Evolutionary conservation across 139 green algal species (phyloP), one percentile per base, ranked within the genome.

Genomic region (Volvox africanus): DNA sequence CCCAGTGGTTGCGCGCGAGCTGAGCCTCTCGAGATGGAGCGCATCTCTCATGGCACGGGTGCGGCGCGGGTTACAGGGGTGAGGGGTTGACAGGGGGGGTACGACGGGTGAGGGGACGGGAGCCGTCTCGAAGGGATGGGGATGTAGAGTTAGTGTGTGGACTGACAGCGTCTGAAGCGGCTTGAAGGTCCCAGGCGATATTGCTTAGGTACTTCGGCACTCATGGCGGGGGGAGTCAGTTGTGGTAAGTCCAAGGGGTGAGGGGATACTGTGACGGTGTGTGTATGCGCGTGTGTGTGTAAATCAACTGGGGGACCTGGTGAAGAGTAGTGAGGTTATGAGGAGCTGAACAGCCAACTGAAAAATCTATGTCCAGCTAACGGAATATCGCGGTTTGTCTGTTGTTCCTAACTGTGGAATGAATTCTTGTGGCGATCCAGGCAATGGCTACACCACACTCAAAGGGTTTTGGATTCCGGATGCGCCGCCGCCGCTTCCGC

Each of bases 391-490:
- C n/a, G n/a, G n/a, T n/a, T n/a, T n/a, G n/a, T n/a, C n/a, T n/a
- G n/a, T n/a, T n/a, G n/a, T n/a, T n/a, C n/a, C n/a, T n/a, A n/a
- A n/a, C n/a, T n/a, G n/a, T n/a, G n/a, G n/a, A n/a, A n/a, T n/a
- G n/a, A 55, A 55, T 55, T 55, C 44, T 55, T 55, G 44, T 55
- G 44, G 44, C 9, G 44, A 9, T n/a, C n/a, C 65, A 92, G 89
- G 94, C 36, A 93, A 92, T 2, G 95, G 95, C 62, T 91, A 77
- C 69, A 95, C 93, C 33, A 93, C 82, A 17, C 44, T 85, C 20
- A 33, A 81, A 35, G 94, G 91, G n/a, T 96, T 95, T 81, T 96
- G 94, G 94, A 94, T 96, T 18, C 94, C 94, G 13, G 88, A 61
- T 35, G 67, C 50, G 80, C 82, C 88, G 6, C 62, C 61, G 19